Evolutionary conservation across 2,329 filamentous ascomycete genomes (phyloP), one percentile per base, ranked within the genome.

Genomic region (Paracoccidioides lutzii): DNA sequence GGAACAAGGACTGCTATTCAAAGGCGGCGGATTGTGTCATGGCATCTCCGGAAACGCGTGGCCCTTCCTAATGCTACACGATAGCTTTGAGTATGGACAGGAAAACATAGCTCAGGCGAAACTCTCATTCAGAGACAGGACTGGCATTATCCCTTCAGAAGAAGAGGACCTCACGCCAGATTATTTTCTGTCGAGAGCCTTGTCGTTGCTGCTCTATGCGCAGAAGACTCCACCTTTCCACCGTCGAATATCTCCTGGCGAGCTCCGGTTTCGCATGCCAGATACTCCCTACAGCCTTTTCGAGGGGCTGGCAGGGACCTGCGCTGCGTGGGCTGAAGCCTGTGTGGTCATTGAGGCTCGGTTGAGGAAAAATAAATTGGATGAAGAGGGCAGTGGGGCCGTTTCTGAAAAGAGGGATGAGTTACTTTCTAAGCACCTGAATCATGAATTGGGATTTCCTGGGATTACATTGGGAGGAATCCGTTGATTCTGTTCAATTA

Each of bases 291-390:
- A 68, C 53, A 66, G 66, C 35, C 61, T 73, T 15, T 71, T 67
- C 30, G 71, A 74, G 53, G 72, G 72, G 1, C 60, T 74, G 7
- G 62, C 71, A 1, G 72, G 72, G 0, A 71, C 65, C 37, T 48
- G 73, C 2, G 71, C 69, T 57, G 71, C 71, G 4, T 74, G 72
- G 72, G 65, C 69, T 15, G 71, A 74, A 33, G 64, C 70, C 4
- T 73, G 68, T 44, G 65, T 67, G 4, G 61, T 66, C 9, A 63
- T 73, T 45, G 61, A 67, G 52, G 65, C 65, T 5, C 64, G 65
- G 40, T 48, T 74, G 38, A 63, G 66, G 28, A 70, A 70, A 52
- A 66, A 68, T 54, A 65, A 69, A 44, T 37, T 54, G 15, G 55
- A 54, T 35, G 38, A 42, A n/a, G 32, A 15, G 28, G 10, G 53